Evolutionary conservation across 1,139 yeast species (phyloP), one percentile per base, ranked within the genome.

Genomic region (Kodamaea fungicola): DNA sequence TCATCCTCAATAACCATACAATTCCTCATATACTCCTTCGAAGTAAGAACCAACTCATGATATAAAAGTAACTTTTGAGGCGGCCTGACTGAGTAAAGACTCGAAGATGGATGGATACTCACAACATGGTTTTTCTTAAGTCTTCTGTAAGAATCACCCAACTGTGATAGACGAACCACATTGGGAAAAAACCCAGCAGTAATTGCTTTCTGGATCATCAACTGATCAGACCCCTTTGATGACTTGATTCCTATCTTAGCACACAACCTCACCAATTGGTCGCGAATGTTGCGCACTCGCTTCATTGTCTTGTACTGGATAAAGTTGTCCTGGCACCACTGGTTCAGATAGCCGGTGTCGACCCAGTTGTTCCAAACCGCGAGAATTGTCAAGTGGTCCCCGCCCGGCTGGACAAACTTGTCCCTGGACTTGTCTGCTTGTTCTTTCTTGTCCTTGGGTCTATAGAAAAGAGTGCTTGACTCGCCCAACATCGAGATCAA

Each of bases 311-410:
- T 80, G 58, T 76, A 76, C 54, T 92, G 97, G 3, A 92, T 53
- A 52, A 77, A 88, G 52, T 87, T 80, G 49, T 89, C 97, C 47
- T 76, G 79, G 47, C 97, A 90, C 98, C 98, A 92, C 39, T 79
- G 78, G 31, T 67, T 67, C 1, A 95, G 83, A 52, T 64, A 84
- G 0, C 83, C 87, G 2, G 80, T 73, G 4, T 76, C 83, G 4
- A 59, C 74, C 95, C 96, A 92, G 47, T 78, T 82, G 19, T 76
- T 69, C 78, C 84, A 92, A 1, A 90, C 72, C 45, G 83, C 82
- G 30, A 90, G 61, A 27, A 88, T 67, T 1, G 90, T 74, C 41
- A 87, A 59, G 51, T 89, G 97, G 55, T 92, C 98, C 0, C 86
- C 86, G 9, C 88, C 83, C 8, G 62, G 51, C 2, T 69, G 63